phyloP scores from a whole-genome alignment of 495 filamentous ascomycete species.

The Umbilicaria muhlenbergii region DNA sequence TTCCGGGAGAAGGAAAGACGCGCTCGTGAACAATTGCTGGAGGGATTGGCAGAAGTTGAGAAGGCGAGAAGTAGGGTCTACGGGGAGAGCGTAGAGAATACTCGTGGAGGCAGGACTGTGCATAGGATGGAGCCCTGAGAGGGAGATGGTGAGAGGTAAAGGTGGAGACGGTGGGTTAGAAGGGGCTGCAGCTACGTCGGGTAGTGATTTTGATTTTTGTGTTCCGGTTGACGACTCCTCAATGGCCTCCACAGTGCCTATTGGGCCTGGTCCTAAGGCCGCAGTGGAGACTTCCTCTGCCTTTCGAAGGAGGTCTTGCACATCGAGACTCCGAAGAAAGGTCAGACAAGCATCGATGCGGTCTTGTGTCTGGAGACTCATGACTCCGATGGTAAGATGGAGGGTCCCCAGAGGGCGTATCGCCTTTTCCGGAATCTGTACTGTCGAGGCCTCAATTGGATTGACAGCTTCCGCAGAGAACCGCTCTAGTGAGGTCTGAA shows the following conservation, averaged over 20 bases:
- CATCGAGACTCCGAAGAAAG: conserved; percentile 37
- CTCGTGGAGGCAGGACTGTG: conserved; percentile 25
- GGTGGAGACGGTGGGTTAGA: conserved; percentile 6
- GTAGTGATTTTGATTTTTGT: conserved; percentile 5
- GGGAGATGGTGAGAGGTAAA: conserved; percentile 4
- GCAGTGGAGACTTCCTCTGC: conserved; percentile 9
- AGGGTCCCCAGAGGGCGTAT: conserved; percentile 66
- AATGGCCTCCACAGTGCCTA: not conserved
- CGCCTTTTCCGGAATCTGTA: conserved; percentile 38
- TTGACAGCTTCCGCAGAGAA: conserved; percentile 43
- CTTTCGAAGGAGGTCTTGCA: conserved; percentile 30
- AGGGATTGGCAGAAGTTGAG: conserved; percentile 48
- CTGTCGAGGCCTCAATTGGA: conserved; percentile 12
- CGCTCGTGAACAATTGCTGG: conserved; percentile 40
- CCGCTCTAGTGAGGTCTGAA: conserved; percentile 38
- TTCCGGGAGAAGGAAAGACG: conserved; percentile 36
- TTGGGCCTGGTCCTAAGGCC: not conserved
- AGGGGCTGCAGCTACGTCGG: conserved; percentile 12
- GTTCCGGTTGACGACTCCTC: not conserved
- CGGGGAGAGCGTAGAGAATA: conserved; percentile 38
- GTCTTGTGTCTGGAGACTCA: conserved; percentile 48
- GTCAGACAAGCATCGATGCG: conserved; percentile 40
- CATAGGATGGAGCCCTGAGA: conserved; percentile 19
- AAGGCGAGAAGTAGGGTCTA: conserved; percentile 40
- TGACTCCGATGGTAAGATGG: conserved; percentile 77